phyloP scores from a whole-genome alignment of 192 early-diverging fungal species.

The Rhizoclosmatium globosum region DNA sequence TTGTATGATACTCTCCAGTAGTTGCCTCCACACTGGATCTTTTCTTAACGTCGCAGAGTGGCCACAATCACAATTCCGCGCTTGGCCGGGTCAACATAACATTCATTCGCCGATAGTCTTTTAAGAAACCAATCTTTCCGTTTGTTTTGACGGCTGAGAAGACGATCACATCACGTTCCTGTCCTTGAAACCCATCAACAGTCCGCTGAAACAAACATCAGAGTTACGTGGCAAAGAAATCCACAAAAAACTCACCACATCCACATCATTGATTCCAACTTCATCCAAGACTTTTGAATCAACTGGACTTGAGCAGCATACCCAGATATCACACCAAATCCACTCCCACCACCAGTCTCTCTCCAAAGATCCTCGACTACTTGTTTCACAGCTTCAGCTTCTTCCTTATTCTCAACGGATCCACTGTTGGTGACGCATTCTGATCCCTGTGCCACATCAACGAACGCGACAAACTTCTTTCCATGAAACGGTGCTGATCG shows the following conservation, averaged over 20 bases:
- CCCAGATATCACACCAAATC: constrained; percentile 13
- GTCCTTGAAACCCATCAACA: constrained; percentile 18
- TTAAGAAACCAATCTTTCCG: constrained; percentile 4
- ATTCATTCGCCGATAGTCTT: constrained; percentile 18
- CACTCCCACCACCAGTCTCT: background rate
- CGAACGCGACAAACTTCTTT: background rate
- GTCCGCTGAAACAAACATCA: background rate
- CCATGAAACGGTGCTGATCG: constrained; percentile 1
- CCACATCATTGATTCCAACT: background rate
- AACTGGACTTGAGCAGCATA: constrained; percentile 4
- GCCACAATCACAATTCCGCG: background rate
- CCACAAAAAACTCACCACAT: constrained; percentile 19
- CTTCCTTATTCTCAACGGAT: background rate
- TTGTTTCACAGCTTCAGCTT: background rate
- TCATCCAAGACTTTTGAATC: background rate
- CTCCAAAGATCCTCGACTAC: background rate
- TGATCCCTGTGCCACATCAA: background rate
- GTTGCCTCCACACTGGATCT: background rate
- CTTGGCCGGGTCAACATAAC: constrained; percentile 15
- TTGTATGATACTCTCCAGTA: background rate
- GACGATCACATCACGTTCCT: constrained; percentile 8
- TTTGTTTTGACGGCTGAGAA: constrained; percentile 14
- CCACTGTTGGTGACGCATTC: constrained; percentile 1
- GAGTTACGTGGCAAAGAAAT: background rate
- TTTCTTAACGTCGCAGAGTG: background rate